phyloP scores from a whole-genome alignment of 2,329 filamentous ascomycete species.

The Tolypocladium inflatum region DNA sequence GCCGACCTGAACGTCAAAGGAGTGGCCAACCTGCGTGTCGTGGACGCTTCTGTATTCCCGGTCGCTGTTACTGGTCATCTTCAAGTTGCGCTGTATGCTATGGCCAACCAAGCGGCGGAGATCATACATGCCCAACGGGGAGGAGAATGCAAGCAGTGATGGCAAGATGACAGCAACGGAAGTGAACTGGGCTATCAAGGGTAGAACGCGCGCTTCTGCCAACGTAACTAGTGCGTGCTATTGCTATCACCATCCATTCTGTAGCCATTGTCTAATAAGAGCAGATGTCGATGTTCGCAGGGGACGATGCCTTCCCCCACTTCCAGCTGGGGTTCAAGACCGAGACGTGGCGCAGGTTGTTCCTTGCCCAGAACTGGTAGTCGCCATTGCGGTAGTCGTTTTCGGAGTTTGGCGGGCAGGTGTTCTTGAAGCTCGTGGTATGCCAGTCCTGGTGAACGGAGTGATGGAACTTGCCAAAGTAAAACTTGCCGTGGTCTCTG shows the following conservation, averaged over 20 bases:
- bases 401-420: not conserved
- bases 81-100: conserved; percentile 41
- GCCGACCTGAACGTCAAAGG: conserved; percentile 25
- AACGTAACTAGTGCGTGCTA: too few relatives aligned
- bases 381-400: not conserved
- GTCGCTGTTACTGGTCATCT: conserved; percentile 27
- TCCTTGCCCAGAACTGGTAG: not conserved
- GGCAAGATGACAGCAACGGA: not conserved
- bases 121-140: not conserved
- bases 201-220: too few relatives aligned
- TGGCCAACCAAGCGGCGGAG: conserved; percentile 42
- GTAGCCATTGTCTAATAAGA: not conserved
- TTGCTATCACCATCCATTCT: too few relatives aligned
- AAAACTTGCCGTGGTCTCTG: not conserved
- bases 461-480: not conserved
- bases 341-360: not conserved
- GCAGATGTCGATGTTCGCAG: not conserved
- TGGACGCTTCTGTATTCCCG: conserved; percentile 28
- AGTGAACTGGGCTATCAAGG: too few relatives aligned
- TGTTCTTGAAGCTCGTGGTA: not conserved
- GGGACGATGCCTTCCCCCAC: not conserved
- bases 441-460: not conserved
- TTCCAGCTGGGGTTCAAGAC: not conserved
- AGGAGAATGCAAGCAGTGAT: not conserved
- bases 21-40: conserved; percentile 24